Evolutionary conservation across 495 filamentous ascomycete species (phyloP), one percentile per base, ranked within the genome.

Genomic region (Hypoxylon rickii): DNA sequence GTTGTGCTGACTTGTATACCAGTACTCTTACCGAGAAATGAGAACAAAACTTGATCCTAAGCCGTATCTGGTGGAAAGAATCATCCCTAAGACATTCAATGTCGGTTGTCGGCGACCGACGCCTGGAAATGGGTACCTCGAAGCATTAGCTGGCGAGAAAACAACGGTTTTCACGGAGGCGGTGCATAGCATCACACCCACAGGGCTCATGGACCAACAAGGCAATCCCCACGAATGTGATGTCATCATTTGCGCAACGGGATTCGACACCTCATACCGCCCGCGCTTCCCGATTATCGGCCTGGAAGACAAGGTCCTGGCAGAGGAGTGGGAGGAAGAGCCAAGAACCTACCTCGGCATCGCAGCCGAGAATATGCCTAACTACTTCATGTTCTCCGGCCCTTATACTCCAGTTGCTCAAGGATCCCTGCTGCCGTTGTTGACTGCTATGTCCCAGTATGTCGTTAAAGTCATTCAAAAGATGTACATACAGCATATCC

Each of bases 31-130:
- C 76, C 61, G 61, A 6, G 60, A 69, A 16, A 78, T 75, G 70
- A 71, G 78, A 0, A 65, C 70, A 1, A 72, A 78, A 51, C n/a
- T 40, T 8, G 16, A 2, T 8, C 6, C 4, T 2, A 40, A 40
- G 12, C 37, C 37, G n/a, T 16, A 40, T 4, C 73, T 85, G 12
- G 83, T 84, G 0, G 73, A 80, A 6, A 2, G 1, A 1, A 20
- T 40, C 3, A 40, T 40, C 16, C 37, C 37, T 11, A 40, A 40
- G 17, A 20, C 3, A 3, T 86, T 80, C 63, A 70, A 77, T 6
- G 75, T 83, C 1, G 78, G 81, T 49, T 88, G 84, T 47, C 77
- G 83, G 24, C 81, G 85, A 16, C 70, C 85, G 1, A 86, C 83
- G 0, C 83, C 84, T 0, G 84, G 83, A 0, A 73, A 77, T 5